Conservation (phyloP, 2,329 filamentous ascomycete genomes). For the Colletotrichum sublineola region DNA sequence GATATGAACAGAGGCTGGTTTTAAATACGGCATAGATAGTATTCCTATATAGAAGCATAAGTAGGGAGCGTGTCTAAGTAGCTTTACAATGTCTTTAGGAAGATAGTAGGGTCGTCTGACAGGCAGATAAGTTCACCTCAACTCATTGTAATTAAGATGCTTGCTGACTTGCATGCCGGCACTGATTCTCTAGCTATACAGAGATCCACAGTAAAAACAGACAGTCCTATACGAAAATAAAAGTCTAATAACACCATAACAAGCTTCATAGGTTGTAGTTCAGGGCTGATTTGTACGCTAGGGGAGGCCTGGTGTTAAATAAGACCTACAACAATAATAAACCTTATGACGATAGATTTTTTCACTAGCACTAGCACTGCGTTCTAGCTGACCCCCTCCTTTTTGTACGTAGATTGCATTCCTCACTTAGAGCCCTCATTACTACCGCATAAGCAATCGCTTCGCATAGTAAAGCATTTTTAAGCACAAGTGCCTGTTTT, state of each 20-base stretch:
- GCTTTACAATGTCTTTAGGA: not conserved
- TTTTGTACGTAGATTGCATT: too few species aligned
- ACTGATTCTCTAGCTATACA: not conserved
- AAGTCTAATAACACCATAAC: not conserved
- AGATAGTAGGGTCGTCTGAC: constrained; percentile 12
- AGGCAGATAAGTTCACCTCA: not conserved
- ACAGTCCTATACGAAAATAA: too few species aligned
- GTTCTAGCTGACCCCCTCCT: too few species aligned
- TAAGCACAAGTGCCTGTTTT: too few species aligned
- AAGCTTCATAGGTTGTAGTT: not conserved
- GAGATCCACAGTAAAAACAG: not conserved
- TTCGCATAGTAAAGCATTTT: too few species aligned
- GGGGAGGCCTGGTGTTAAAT: too few species aligned
- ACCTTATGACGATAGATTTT: too few species aligned
- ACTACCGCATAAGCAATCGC: too few species aligned
- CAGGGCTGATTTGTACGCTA: too few species aligned
- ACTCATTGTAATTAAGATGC: not conserved
- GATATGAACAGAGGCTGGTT: not conserved
- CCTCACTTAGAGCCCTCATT: too few species aligned
- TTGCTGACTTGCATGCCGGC: constrained; percentile 19
- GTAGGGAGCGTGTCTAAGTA: not conserved
- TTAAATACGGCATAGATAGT: not conserved
- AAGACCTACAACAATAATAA: too few species aligned
- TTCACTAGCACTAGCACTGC: too few species aligned
- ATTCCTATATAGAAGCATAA: not conserved